phyloP scores from a whole-genome alignment of 768 basidiomycete genomes.

The Naematelia encephala region DNA sequence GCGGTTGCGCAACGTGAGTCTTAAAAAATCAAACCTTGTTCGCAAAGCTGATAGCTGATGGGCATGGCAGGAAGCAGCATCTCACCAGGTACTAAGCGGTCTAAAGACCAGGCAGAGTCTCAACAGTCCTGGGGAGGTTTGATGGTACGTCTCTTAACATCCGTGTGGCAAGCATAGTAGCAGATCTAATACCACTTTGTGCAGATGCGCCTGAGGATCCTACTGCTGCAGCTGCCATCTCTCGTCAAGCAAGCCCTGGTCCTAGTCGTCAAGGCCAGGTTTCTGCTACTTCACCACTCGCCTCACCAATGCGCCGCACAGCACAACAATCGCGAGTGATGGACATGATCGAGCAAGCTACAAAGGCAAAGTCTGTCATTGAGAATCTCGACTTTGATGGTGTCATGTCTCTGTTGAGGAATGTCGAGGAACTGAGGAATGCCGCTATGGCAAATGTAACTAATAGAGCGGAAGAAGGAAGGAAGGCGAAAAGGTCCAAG shows the following conservation, averaged over 20 bases:
- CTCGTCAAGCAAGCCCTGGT: neutral
- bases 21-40: slow-evolving; percentile 10
- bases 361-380: slow-evolving; percentile 18
- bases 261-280: neutral
- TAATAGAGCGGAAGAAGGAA: slow-evolving; percentile 7
- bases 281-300: neutral
- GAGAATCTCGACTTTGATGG: slow-evolving; percentile 35
- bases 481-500: neutral
- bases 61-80: neutral
- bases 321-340: slow-evolving; percentile 27
- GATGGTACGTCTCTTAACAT: slow-evolving; percentile 23
- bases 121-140: slow-evolving; percentile 18
- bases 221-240: neutral
- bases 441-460: slow-evolving; percentile 28
- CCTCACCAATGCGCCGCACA: slow-evolving; percentile 12
- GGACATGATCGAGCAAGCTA: slow-evolving; percentile 33
- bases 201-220: slow-evolving; percentile 25
- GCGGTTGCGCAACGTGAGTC: neutral
- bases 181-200: neutral
- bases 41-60: neutral
- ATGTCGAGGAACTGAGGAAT: slow-evolving; percentile 30
- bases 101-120: neutral
- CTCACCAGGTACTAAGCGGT: neutral
- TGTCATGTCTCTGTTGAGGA: slow-evolving; percentile 22
- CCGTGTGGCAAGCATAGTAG: neutral